These are phyloP conservation scores for Mycena albidolilacea DNA, from an alignment of 768 basidiomycete species.

Conservation along the genomic window DNA sequence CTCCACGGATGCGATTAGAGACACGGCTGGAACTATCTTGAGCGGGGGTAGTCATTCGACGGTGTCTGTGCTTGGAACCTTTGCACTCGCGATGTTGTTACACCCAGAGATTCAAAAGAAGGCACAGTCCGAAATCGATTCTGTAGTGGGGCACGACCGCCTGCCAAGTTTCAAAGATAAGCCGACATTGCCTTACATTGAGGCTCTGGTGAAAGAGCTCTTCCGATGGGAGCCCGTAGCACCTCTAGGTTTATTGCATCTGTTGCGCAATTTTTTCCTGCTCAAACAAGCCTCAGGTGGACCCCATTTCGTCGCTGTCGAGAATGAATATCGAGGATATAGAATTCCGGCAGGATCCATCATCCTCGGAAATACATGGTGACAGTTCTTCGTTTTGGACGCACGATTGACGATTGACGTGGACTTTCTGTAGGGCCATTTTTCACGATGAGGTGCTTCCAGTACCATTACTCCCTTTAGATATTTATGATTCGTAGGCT, in stretches of 20 bases:
- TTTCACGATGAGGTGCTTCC: not conserved
- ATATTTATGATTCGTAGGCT: not conserved
- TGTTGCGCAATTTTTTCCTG: not conserved
- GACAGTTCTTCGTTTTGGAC: not conserved
- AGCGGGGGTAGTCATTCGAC: conserved; percentile 13
- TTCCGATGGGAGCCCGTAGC: conserved; percentile 51
- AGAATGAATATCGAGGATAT: conserved; percentile 48
- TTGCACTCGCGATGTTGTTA: conserved; percentile 46
- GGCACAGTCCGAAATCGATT: conserved; percentile 57
- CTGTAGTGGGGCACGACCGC: conserved; percentile 47
- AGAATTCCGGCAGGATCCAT: conserved; percentile 48
- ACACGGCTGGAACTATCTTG: conserved; percentile 20
- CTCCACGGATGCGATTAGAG: not conserved
- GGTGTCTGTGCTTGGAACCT: not conserved
- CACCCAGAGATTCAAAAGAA: conserved; percentile 52
- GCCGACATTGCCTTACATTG: conserved; percentile 50
- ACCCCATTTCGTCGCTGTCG: conserved; percentile 2
- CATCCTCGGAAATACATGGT: conserved; percentile 49
- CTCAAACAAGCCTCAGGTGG: not conserved
- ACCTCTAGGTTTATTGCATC: conserved; percentile 49
- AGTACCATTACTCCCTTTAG: not conserved
- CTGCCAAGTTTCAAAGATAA: conserved; percentile 54
- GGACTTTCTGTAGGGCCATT: not conserved
- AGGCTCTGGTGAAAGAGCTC: conserved; percentile 53
- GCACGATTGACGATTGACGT: not conserved